Evolutionary conservation across 2,329 filamentous ascomycete genomes (phyloP).

Genomic region (Scleromitrula shiraiana): DNA sequence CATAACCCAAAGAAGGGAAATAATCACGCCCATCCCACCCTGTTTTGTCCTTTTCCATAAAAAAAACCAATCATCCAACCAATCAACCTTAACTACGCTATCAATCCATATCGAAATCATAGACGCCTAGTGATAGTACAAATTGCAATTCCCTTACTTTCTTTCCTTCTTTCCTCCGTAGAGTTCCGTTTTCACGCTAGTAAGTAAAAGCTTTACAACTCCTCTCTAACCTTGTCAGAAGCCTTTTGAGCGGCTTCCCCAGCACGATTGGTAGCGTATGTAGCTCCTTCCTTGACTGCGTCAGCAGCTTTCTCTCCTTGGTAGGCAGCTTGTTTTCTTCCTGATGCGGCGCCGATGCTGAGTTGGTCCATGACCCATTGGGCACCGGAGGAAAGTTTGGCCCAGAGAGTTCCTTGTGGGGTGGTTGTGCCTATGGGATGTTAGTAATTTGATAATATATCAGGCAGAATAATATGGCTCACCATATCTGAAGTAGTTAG

Average conservation of each 20-base stretch:
- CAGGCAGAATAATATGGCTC: neutral
- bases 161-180: neutral
- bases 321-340: constrained; percentile 34
- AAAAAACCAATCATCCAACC: neutral
- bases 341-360: constrained; percentile 39
- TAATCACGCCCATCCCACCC: too few species aligned
- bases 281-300: constrained; percentile 28
- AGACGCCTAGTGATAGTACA: constrained; percentile 8
- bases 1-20: too few species aligned
- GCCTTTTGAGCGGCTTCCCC: constrained; percentile 31
- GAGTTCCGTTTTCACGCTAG: neutral
- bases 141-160: neutral
- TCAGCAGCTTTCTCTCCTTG: constrained; percentile 40
- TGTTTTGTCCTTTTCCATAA: neutral
- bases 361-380: constrained; percentile 42
- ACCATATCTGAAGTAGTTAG: constrained; percentile 70
- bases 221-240: constrained; percentile 28
- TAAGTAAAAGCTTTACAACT: constrained; percentile 23
- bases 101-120: neutral
- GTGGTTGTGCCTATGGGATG: constrained; percentile 40
- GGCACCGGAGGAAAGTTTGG: constrained; percentile 45
- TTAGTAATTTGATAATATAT: neutral
- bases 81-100: neutral
- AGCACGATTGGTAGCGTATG: constrained; percentile 29
- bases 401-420: constrained; percentile 57